Evolutionary conservation across 176 grass and related monocot genomes (phyloP).

Genomic region (Aegilops tauschii): DNA sequence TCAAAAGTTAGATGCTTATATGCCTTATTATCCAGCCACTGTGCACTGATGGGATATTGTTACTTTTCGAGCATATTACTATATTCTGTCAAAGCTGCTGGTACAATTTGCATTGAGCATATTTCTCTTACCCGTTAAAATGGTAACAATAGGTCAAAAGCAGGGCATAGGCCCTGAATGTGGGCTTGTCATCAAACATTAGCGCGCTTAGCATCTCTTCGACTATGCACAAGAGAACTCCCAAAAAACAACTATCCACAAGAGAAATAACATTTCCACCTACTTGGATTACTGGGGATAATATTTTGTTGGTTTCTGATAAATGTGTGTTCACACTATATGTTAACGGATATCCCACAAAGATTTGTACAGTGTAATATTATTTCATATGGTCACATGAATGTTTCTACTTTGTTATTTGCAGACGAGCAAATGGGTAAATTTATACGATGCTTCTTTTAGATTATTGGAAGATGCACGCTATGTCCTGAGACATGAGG

Average conservation of each 20-base stretch:
- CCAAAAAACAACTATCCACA: constrained; percentile 24
- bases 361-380: not conserved
- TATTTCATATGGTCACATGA: not conserved
- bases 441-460: constrained; percentile 62
- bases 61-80: not conserved
- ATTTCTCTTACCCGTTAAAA: not conserved
- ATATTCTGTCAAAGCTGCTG: not conserved
- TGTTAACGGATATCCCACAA: too few species aligned
- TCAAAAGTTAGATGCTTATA: not conserved
- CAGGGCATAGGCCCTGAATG: not conserved
- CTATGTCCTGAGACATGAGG: constrained; percentile 79
- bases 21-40: not conserved
- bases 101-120: not conserved
- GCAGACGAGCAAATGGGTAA: constrained; percentile 80
- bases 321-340: not conserved
- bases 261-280: not conserved
- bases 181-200: not conserved
- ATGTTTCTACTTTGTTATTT: constrained; percentile 30
- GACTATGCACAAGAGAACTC: not conserved
- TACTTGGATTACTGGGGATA: not conserved
- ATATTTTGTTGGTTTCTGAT: constrained; percentile 21
- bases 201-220: not conserved
- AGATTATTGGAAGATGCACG: constrained; percentile 83
- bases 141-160: not conserved
- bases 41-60: not conserved